These are phyloP conservation scores for Parafenestella ontariensis DNA, from an alignment of 2,329 filamentous ascomycete species.

Conservation along the genomic window DNA sequence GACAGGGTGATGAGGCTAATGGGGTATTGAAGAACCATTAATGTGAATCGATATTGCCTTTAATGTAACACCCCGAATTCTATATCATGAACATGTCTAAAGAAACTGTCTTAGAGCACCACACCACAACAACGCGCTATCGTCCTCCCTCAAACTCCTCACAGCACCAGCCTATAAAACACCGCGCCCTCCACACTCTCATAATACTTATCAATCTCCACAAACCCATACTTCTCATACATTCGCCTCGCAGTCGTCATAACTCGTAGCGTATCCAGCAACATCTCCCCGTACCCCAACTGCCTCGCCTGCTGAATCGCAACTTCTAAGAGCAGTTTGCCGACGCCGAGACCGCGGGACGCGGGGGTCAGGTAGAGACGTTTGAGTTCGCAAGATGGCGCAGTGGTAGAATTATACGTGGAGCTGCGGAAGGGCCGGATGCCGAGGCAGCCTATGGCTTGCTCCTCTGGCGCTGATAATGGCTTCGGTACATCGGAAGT, in stretches of 20 bases:
- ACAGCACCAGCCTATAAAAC: slow-evolving; percentile 55
- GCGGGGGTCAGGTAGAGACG: slow-evolving; percentile 60
- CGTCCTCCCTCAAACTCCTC: too few species aligned
- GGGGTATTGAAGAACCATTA: neutral
- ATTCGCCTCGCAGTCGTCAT: slow-evolving; percentile 61
- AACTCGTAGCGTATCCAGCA: slow-evolving; percentile 62
- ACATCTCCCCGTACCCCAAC: slow-evolving; percentile 60
- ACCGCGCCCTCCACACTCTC: slow-evolving; percentile 61
- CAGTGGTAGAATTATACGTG: slow-evolving; percentile 6
- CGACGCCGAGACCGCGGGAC: slow-evolving; percentile 59
- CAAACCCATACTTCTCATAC: slow-evolving; percentile 61
- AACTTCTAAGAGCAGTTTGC: slow-evolving; percentile 55
- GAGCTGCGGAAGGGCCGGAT: slow-evolving; percentile 55
- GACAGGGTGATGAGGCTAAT: neutral
- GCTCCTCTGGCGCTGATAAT: neutral
- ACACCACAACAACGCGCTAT: too few species aligned
- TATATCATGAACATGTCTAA: neutral
- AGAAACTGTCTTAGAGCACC: too few species aligned
- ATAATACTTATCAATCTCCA: slow-evolving; percentile 61
- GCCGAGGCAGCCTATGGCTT: slow-evolving; percentile 58
- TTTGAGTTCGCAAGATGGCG: slow-evolving; percentile 67
- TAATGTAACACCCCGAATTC: neutral
- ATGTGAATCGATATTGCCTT: neutral
- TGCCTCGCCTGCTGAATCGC: slow-evolving; percentile 55
- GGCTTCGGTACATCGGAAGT: slow-evolving; percentile 12